Conservation (phyloP, 768 basidiomycete species). For the Rhizopogon vulgaris region DNA sequence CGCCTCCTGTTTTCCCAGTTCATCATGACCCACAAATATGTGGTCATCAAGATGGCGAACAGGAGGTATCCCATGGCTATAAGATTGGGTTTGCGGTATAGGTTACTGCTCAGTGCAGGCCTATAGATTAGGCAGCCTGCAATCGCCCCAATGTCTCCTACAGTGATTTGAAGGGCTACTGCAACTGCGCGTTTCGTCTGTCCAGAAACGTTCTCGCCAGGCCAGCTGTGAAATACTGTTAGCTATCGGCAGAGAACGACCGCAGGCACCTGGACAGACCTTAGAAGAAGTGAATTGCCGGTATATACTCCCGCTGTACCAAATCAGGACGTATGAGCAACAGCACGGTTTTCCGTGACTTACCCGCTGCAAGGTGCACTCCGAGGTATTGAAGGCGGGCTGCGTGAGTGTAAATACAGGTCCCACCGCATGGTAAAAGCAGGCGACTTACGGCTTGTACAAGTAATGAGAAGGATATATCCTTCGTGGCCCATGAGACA, state of each 20-base stretch:
- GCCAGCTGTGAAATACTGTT: slow-evolving; percentile 38
- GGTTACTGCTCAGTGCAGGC: slow-evolving; percentile 38
- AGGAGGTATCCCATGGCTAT: slow-evolving; percentile 56
- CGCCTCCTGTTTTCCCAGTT: slow-evolving; percentile 42
- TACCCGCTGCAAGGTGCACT: slow-evolving; percentile 43
- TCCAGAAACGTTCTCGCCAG: slow-evolving; percentile 61
- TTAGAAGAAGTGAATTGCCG: slow-evolving; percentile 50
- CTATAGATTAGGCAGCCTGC: slow-evolving; percentile 51
- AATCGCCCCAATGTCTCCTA: slow-evolving; percentile 57
- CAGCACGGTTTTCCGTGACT: background rate
- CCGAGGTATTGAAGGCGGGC: slow-evolving; percentile 54
- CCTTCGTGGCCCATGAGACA: slow-evolving; percentile 25
- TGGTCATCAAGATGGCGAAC: slow-evolving; percentile 38
- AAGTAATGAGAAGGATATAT: slow-evolving; percentile 50
- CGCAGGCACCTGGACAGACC: slow-evolving; percentile 24
- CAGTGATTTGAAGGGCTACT: slow-evolving; percentile 58
- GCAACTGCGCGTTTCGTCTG: slow-evolving; percentile 62
- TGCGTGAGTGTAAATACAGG: slow-evolving; percentile 9
- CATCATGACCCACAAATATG: slow-evolving; percentile 45
- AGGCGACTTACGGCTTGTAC: slow-evolving; percentile 33
- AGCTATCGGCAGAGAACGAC: background rate
- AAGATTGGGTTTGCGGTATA: slow-evolving; percentile 50
- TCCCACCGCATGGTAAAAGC: background rate
- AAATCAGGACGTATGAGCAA: background rate
- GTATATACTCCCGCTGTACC: slow-evolving; percentile 45